phyloP scores from a whole-genome alignment of 305 asterid genomes.

The Fraxinus angustifolia region DNA sequence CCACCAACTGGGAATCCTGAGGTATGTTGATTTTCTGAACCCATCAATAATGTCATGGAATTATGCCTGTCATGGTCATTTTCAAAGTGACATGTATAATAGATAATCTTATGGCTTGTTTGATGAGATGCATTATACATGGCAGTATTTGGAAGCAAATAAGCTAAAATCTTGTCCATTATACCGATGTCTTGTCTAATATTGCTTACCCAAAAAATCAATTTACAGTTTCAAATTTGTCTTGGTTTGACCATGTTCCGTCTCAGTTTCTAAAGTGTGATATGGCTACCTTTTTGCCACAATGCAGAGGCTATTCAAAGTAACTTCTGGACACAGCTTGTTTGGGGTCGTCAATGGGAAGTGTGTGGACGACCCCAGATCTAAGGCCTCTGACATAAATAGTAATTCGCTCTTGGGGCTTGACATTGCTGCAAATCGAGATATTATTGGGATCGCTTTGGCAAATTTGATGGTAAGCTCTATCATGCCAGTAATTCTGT shows the following conservation, averaged over 20 bases:
- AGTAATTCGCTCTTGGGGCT: conserved; percentile 76
- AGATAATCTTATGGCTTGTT: not conserved
- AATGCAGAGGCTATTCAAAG: conserved; percentile 73
- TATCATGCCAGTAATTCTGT: not conserved
- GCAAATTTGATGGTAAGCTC: conserved; percentile 87
- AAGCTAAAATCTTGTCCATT: not conserved
- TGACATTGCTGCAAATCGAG: conserved; percentile 85
- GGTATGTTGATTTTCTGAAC: conserved; percentile 41
- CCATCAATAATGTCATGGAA: not conserved
- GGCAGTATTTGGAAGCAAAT: not conserved
- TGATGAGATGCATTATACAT: not conserved
- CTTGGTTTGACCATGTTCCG: not conserved
- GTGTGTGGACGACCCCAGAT: conserved; percentile 85
- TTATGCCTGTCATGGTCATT: not conserved
- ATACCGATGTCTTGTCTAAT: not conserved
- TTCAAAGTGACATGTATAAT: not conserved
- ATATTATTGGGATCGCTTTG: conserved; percentile 84
- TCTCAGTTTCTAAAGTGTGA: not conserved
- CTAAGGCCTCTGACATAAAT: conserved; percentile 86
- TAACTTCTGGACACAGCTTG: conserved; percentile 78
- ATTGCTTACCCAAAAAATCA: not conserved
- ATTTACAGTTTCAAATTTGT: not conserved
- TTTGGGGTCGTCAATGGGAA: conserved; percentile 84
- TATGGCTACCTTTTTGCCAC: not conserved
- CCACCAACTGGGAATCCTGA: conserved; percentile 93